Evolutionary conservation across 352 stramenopile species (phyloP).

Genomic region (Peronospora destructor): DNA sequence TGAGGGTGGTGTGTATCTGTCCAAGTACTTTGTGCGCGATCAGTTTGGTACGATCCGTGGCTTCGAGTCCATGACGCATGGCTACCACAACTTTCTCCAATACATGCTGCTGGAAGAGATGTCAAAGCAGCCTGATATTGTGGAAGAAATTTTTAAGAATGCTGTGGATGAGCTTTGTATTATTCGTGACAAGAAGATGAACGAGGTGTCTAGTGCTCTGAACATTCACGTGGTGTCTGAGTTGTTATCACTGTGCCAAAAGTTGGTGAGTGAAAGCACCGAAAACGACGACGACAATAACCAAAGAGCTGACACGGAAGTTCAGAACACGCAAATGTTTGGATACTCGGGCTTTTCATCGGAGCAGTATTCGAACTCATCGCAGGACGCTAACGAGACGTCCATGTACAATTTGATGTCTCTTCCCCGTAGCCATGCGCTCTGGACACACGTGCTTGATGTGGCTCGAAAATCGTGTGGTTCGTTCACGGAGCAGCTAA

Average conservation of each 20-base stretch:
- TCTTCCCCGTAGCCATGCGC: constrained; percentile 40
- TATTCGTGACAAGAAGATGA: constrained; percentile 37
- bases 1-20: constrained; percentile 75
- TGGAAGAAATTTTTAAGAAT: constrained; percentile 65
- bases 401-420: constrained; percentile 80
- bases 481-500: constrained; percentile 53
- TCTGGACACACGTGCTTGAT: constrained; percentile 56
- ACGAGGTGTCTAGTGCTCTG: constrained; percentile 52
- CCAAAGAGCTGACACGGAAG: constrained; percentile 25
- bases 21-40: constrained; percentile 86
- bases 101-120: constrained; percentile 85
- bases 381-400: constrained; percentile 47
- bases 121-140: constrained; percentile 59
- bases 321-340: constrained; percentile 35
- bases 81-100: constrained; percentile 87
- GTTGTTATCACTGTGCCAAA: constrained; percentile 55
- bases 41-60: constrained; percentile 85
- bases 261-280: constrained; percentile 40
- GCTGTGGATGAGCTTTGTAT: constrained; percentile 54
- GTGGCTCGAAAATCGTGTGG: constrained; percentile 36
- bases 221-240: constrained; percentile 74
- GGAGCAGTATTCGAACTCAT: constrained; percentile 54
- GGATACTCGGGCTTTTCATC: constrained; percentile 46
- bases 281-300: constrained; percentile 35
- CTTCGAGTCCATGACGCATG: constrained; percentile 83